A percentile compares a stretch with the other conserved stretches of the same genome.
Conservation (phyloP, 2,329 filamentous ascomycete species). For the Calonectria pteridis region DNA sequence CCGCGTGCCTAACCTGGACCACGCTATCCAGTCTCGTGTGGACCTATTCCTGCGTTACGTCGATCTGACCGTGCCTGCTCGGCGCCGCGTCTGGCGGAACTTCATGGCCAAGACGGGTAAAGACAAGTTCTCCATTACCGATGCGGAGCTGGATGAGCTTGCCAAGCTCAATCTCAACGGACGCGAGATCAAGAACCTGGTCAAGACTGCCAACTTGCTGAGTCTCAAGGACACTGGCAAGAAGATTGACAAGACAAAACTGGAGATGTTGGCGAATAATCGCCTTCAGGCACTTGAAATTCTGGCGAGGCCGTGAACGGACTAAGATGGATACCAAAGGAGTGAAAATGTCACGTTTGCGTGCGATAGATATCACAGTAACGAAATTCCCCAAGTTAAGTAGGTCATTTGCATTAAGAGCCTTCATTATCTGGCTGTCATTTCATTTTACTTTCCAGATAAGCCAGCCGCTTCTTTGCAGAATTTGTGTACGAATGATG, state of each 20-base stretch:
- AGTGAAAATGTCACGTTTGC: too few species aligned
- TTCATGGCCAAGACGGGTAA: constrained; percentile 12
- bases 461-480: neutral
- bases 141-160: neutral
- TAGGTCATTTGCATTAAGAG: too few species aligned
- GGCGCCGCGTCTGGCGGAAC: constrained; percentile 12
- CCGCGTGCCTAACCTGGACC: constrained; percentile 57
- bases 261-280: constrained; percentile 8
- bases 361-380: too few species aligned
- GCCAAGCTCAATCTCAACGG: constrained; percentile 10
- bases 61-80: neutral
- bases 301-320: neutral
- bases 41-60: constrained; percentile 53
- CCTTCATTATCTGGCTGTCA: neutral
- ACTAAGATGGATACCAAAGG: neutral
- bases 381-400: neutral
- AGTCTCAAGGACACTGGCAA: neutral
- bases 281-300: constrained; percentile 8
- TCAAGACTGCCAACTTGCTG: constrained; percentile 19
- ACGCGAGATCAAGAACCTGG: constrained; percentile 17
- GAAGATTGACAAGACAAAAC: neutral
- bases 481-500: neutral
- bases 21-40: constrained; percentile 57
- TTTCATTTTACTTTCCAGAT: neutral
- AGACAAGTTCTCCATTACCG: neutral